Conservation (phyloP, 768 basidiomycete species). For the Boletus vinaceobasis region DNA sequence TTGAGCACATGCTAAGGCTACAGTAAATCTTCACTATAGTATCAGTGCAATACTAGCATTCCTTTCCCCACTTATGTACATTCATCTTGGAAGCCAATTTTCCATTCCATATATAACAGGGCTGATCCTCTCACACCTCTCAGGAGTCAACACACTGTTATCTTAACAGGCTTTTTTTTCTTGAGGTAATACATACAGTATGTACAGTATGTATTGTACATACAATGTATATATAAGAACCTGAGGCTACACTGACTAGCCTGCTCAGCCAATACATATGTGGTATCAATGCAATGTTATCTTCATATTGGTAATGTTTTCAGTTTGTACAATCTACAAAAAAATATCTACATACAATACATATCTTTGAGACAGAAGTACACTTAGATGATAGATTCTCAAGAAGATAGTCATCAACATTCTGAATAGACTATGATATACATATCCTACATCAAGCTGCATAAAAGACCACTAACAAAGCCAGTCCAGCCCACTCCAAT, state of each 20-base stretch:
- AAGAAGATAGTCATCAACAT: background rate
- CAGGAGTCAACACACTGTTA: too few species aligned
- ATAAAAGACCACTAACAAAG: background rate
- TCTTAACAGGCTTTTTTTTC: too few species aligned
- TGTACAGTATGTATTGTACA: too few species aligned
- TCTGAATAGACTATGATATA: background rate
- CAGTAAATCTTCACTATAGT: too few species aligned
- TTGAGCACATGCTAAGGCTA: too few species aligned
- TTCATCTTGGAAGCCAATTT: too few species aligned
- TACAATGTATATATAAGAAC: too few species aligned
- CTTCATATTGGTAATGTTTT: background rate
- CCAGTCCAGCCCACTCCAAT: background rate
- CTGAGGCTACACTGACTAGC: background rate
- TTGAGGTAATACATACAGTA: background rate
- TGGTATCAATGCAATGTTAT: background rate
- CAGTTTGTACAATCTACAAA: too few species aligned
- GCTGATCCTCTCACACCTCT: background rate
- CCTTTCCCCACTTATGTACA: too few species aligned
- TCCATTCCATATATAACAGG: background rate
- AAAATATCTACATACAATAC: background rate
- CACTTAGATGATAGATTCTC: background rate
- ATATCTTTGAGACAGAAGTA: background rate
- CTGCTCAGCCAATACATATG: background rate
- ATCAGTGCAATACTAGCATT: too few species aligned
- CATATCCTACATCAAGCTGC: background rate